Percentiles rank a stretch among this genome's conserved stretches.
Conservation (phyloP, 805 yeast species). For the Candida methanosorbosa region DNA sequence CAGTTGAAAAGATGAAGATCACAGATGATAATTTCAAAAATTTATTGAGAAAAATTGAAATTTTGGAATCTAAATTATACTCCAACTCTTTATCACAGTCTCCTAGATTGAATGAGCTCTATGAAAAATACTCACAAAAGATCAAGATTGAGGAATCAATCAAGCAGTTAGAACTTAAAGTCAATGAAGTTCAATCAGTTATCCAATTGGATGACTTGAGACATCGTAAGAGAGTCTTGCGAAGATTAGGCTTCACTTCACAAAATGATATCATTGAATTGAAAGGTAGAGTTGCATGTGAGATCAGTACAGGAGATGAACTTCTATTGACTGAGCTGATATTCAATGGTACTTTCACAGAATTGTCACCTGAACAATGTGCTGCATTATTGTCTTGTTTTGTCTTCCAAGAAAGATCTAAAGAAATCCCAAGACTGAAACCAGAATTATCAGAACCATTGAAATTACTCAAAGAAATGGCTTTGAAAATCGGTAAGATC, state of each 20-base stretch:
- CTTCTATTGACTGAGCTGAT: conserved; percentile 80
- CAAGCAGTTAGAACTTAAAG: conserved; percentile 51
- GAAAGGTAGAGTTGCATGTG: conserved; percentile 97
- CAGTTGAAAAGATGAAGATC: conserved; percentile 87
- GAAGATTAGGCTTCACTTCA: conserved; percentile 86
- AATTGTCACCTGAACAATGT: conserved; percentile 78
- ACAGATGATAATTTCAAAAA: conserved; percentile 55
- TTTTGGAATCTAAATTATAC: conserved; percentile 64
- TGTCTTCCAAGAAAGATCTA: conserved; percentile 93
- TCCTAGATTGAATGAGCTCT: conserved; percentile 51
- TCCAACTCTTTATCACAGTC: conserved; percentile 63
- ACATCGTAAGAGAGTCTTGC: conserved; percentile 84
- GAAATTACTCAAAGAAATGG: conserved; percentile 84
- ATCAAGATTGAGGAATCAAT: conserved; percentile 52
- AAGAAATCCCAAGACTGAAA: conserved; percentile 75
- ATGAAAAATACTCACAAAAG: conserved; percentile 57
- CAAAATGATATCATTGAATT: conserved; percentile 85
- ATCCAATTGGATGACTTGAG: conserved; percentile 91
- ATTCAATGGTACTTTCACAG: conserved; percentile 92
- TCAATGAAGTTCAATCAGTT: conserved; percentile 80
- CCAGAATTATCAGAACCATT: conserved; percentile 92
- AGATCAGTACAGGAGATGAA: conserved; percentile 87
- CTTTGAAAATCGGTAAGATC: conserved; percentile 80
- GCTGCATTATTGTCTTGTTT: conserved; percentile 91
- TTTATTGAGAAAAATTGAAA: conserved; percentile 70